Conservation (phyloP, 495 filamentous ascomycete genomes). For the Neurospora africana region DNA sequence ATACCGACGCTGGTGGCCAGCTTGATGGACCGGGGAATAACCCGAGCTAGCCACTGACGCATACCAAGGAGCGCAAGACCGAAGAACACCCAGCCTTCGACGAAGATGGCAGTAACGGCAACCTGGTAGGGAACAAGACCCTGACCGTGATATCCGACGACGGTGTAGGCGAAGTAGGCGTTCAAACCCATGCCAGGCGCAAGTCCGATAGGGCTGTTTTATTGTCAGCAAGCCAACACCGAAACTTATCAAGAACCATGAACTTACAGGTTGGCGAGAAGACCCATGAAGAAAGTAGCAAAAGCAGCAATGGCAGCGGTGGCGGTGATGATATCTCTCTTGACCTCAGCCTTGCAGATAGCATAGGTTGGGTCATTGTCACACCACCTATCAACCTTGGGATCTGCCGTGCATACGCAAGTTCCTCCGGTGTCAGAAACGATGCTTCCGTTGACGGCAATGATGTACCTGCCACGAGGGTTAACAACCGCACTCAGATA, state of each 20-base stretch:
- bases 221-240: conserved; percentile 4
- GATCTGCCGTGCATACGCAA: conserved; percentile 51
- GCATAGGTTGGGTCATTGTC: conserved; percentile 48
- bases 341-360: conserved; percentile 54
- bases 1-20: conserved; percentile 76
- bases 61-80: conserved; percentile 60
- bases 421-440: conserved; percentile 49
- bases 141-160: conserved; percentile 61
- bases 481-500: not conserved
- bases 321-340: conserved; percentile 66
- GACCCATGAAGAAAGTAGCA: conserved; percentile 62
- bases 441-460: conserved; percentile 61
- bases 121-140: conserved; percentile 57
- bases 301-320: conserved; percentile 69
- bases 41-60: conserved; percentile 72
- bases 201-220: conserved; percentile 55
- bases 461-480: conserved; percentile 40
- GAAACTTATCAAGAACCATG: too few relatives aligned
- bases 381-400: conserved; percentile 28
- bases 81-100: conserved; percentile 68
- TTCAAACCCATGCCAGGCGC: conserved; percentile 80
- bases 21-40: conserved; percentile 69
- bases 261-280: conserved; percentile 49
- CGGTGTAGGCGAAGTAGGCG: conserved; percentile 74
- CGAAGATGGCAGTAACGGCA: conserved; percentile 71